Percentiles rank a stretch among this genome's conserved stretches.
Evolutionary conservation across 2,329 filamentous ascomycete genomes (phyloP).

Genomic region (Arachnomyces sp.): DNA sequence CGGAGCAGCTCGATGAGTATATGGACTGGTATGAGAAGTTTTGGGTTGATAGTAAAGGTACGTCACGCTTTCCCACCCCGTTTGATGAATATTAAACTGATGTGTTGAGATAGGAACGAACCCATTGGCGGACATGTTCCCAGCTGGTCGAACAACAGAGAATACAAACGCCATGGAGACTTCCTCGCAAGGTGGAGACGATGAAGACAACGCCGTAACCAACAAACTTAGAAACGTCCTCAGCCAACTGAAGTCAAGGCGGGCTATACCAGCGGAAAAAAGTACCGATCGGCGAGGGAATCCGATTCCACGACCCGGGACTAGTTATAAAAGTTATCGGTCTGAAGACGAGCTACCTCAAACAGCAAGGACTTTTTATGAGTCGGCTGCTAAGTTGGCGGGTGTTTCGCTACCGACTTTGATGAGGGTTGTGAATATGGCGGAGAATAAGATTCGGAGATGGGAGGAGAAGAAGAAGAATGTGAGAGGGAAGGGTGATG

Average conservation of each 20-base stretch:
- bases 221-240: conserved; percentile 38
- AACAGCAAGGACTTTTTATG: conserved; percentile 41
- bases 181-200: conserved; percentile 6
- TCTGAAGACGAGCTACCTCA: conserved; percentile 40
- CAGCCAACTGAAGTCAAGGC: conserved; percentile 30
- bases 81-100: conserved; percentile 12
- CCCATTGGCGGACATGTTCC: conserved; percentile 36
- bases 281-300: conserved; percentile 13
- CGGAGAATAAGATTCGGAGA: conserved; percentile 39
- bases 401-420: conserved; percentile 45
- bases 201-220: conserved; percentile 23
- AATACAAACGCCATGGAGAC: conserved; percentile 2
- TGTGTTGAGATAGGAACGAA: conserved; percentile 16
- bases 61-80: conserved; percentile 2
- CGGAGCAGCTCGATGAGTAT: conserved; percentile 61
- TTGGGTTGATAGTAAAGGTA: conserved; percentile 39
- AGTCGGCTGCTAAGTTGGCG: conserved; percentile 41
- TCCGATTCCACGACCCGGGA: conserved; percentile 40
- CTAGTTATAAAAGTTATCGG: conserved; percentile 43
- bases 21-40: conserved; percentile 69
- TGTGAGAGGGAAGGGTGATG: conserved; percentile 16
- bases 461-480: conserved; percentile 29
- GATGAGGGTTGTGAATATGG: conserved; percentile 41
- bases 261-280: conserved; percentile 30
- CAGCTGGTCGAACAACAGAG: conserved; percentile 20